A percentile compares a stretch with the other conserved stretches of the same genome.
These are phyloP conservation scores for Oryza nivara DNA, from an alignment of 176 grass and related monocot species.

Conservation along the genomic window DNA sequence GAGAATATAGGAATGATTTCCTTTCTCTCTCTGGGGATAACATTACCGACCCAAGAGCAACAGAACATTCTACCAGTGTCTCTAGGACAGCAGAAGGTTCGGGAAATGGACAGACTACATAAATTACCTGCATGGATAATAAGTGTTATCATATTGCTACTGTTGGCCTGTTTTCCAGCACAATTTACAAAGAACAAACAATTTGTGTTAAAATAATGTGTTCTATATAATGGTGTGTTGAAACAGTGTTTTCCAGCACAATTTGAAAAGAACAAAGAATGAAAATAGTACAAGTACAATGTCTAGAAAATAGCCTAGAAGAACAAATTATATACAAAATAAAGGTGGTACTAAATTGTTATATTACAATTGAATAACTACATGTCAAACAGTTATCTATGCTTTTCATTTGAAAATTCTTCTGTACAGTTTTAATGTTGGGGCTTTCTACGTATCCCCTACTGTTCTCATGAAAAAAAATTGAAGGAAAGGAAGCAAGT, in stretches of 20 bases:
- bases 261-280: background rate
- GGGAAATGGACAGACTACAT: conserved; percentile 94
- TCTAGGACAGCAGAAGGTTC: conserved; percentile 80
- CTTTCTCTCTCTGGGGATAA: conserved; percentile 70
- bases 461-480: background rate
- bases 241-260: background rate
- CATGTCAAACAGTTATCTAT: background rate
- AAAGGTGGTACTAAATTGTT: background rate
- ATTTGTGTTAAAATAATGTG: background rate
- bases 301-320: background rate
- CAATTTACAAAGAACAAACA: background rate
- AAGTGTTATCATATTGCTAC: conserved; percentile 10
- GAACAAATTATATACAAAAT: conserved; percentile 8
- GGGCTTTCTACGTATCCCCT: background rate
- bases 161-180: conserved; percentile 27
- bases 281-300: conserved; percentile 6
- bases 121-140: conserved; percentile 71
- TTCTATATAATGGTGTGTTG: background rate
- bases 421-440: conserved; percentile 1
- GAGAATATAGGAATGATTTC: conserved; percentile 68
- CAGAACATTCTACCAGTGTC: conserved; percentile 86
- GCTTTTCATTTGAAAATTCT: background rate
- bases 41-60: conserved; percentile 82
- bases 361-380: conserved; percentile 31
- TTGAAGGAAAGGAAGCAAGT: background rate